Conservation (phyloP, 2,329 filamentous ascomycete species). For the Trichoderma sp. region DNA sequence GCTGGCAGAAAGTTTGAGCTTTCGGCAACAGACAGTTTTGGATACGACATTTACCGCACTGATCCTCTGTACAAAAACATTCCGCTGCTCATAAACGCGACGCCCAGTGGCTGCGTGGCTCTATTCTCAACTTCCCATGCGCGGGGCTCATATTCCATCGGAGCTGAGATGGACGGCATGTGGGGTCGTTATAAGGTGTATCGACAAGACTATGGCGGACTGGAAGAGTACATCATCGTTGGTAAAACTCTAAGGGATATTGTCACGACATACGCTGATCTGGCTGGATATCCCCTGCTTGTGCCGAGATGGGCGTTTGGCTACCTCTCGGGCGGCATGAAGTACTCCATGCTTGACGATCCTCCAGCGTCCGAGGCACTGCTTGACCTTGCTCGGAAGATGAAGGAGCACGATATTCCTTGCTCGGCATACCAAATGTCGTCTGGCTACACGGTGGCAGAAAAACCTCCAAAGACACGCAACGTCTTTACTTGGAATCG, state of each 20-base stretch:
- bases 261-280: constrained; percentile 64
- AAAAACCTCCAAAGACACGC: constrained; percentile 66
- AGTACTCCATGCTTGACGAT: constrained; percentile 53
- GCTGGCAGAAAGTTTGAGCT: constrained; percentile 66
- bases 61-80: constrained; percentile 78
- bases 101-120: constrained; percentile 63
- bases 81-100: constrained; percentile 69
- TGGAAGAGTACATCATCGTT: constrained; percentile 70
- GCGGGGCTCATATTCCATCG: constrained; percentile 65
- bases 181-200: constrained; percentile 77
- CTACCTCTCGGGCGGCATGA: constrained; percentile 67
- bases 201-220: constrained; percentile 69
- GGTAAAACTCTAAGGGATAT: constrained; percentile 67
- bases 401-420: constrained; percentile 66
- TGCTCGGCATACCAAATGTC: constrained; percentile 74
- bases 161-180: constrained; percentile 73
- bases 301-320: constrained; percentile 73
- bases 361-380: constrained; percentile 59
- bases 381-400: constrained; percentile 61
- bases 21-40: constrained; percentile 71
- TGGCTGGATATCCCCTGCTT: constrained; percentile 68
- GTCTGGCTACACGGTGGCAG: constrained; percentile 70
- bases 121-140: constrained; percentile 69
- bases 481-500: constrained; percentile 69
- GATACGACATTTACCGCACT: constrained; percentile 70